These are phyloP conservation scores for Penstemon newberryi DNA, from an alignment of 257 asterid genomes.

Conservation along the genomic window DNA sequence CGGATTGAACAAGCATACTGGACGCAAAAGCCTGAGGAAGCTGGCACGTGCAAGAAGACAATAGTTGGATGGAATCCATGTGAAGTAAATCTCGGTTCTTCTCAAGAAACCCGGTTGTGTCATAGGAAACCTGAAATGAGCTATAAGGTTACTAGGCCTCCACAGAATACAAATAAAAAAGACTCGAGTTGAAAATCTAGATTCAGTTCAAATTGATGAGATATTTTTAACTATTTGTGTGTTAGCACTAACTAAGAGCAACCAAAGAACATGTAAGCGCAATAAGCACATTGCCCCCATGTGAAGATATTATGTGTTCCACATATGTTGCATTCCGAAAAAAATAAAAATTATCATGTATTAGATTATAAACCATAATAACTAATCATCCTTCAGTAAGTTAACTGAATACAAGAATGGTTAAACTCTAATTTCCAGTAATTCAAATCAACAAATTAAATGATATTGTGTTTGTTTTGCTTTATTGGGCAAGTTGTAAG, in stretches of 20 bases:
- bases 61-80: slow-evolving; percentile 83
- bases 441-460: slow-evolving; percentile 7
- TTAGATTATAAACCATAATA: not conserved
- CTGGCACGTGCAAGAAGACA: slow-evolving; percentile 80
- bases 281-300: not conserved
- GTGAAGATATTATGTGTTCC: not conserved
- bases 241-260: not conserved
- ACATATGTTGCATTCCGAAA: not conserved
- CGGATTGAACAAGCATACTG: slow-evolving; percentile 78
- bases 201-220: slow-evolving; percentile 11
- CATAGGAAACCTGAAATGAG: slow-evolving; percentile 75
- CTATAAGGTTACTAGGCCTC: slow-evolving; percentile 17
- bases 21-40: slow-evolving; percentile 95
- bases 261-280: slow-evolving; percentile 14
- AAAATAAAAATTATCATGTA: too few relatives aligned
- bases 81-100: slow-evolving; percentile 94
- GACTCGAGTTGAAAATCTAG: slow-evolving; percentile 5
- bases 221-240: slow-evolving; percentile 5
- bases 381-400: slow-evolving; percentile 6
- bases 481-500: not conserved
- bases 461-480: not conserved
- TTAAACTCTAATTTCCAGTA: slow-evolving; percentile 9
- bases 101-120: slow-evolving; percentile 91
- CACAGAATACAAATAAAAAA: slow-evolving; percentile 8
- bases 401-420: not conserved